Conservation (phyloP, 768 basidiomycete species). For the Agaricus blazei region DNA sequence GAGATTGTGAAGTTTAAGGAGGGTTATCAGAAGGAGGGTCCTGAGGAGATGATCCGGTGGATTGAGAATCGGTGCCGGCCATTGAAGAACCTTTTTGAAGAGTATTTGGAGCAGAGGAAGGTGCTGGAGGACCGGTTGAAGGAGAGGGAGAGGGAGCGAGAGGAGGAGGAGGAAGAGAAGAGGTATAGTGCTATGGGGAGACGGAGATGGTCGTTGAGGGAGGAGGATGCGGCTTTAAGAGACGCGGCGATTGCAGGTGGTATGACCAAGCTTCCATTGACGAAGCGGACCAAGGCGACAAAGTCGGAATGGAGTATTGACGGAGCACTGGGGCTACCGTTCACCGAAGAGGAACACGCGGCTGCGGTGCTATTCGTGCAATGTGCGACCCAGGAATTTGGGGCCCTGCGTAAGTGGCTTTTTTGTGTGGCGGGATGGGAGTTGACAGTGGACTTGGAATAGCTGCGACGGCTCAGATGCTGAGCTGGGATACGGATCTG, state of each 20-base stretch:
- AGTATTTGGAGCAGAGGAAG: slow-evolving; percentile 9
- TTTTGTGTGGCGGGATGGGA: not conserved
- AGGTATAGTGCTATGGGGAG: slow-evolving; percentile 7
- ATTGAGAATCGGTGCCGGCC: slow-evolving; percentile 8
- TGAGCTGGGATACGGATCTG: slow-evolving; percentile 11
- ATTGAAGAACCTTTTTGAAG: slow-evolving; percentile 9
- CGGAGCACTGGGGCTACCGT: slow-evolving; percentile 6
- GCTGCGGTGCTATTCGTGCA: slow-evolving; percentile 10
- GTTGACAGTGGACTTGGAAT: too few species aligned
- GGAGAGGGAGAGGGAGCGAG: slow-evolving; percentile 4
- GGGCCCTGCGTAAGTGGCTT: slow-evolving; percentile 6
- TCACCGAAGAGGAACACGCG: slow-evolving; percentile 10
- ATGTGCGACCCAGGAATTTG: slow-evolving; percentile 10
- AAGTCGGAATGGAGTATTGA: slow-evolving; percentile 7
- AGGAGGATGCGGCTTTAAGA: slow-evolving; percentile 1
- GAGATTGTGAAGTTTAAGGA: slow-evolving; percentile 8
- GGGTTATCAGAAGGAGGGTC: slow-evolving; percentile 7
- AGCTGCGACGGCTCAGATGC: slow-evolving; percentile 10
- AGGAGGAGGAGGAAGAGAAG: slow-evolving; percentile 9
- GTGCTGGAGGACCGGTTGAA: slow-evolving; percentile 7
- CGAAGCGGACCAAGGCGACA: slow-evolving; percentile 4
- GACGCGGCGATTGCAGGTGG: not conserved
- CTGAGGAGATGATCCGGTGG: slow-evolving; percentile 9
- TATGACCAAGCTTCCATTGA: not conserved
- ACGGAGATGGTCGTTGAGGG: slow-evolving; percentile 6